phyloP scores from a whole-genome alignment of 169 alveolate genomes.

The Plasmodium malariae region DNA sequence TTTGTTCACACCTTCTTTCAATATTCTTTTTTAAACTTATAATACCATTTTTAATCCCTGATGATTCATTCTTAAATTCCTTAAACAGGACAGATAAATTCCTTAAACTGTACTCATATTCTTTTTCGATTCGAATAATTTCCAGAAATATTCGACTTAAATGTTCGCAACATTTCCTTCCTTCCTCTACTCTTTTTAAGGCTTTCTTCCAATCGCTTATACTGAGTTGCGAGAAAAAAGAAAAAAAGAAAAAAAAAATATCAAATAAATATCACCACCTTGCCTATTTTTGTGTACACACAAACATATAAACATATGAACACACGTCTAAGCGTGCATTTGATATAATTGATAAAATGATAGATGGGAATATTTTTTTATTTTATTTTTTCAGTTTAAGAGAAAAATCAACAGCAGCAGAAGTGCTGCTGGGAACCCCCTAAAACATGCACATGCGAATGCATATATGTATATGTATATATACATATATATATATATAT shows the following conservation, averaged over 20 bases:
- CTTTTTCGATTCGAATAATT: constrained; percentile 48
- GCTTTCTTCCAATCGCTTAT: constrained; percentile 64
- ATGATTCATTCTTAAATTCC: constrained; percentile 38
- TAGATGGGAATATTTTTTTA: too few species aligned
- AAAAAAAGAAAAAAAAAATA: too few species aligned
- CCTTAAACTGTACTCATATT: constrained; percentile 38
- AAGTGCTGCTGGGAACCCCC: too few species aligned
- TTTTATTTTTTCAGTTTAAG: too few species aligned
- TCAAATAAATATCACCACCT: too few species aligned
- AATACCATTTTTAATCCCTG: constrained; percentile 56
- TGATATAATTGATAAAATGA: too few species aligned
- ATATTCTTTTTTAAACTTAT: constrained; percentile 44
- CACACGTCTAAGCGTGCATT: too few species aligned
- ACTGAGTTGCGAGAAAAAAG: too few species aligned
- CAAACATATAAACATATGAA: too few species aligned
- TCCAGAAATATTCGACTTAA: constrained; percentile 28
- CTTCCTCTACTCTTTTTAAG: constrained; percentile 52
- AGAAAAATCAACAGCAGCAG: too few species aligned
- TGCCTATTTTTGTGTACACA: too few species aligned
- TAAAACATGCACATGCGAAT: too few species aligned
- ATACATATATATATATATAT: neutral
- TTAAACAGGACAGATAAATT: constrained; percentile 35
- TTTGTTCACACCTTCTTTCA: constrained; percentile 71
- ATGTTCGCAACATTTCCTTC: constrained; percentile 46
- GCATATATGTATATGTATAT: neutral